Percentiles rank a stretch among this genome's conserved stretches.
phyloP scores from a whole-genome alignment of 169 alveolate genomes.

The Babesia divergens region DNA sequence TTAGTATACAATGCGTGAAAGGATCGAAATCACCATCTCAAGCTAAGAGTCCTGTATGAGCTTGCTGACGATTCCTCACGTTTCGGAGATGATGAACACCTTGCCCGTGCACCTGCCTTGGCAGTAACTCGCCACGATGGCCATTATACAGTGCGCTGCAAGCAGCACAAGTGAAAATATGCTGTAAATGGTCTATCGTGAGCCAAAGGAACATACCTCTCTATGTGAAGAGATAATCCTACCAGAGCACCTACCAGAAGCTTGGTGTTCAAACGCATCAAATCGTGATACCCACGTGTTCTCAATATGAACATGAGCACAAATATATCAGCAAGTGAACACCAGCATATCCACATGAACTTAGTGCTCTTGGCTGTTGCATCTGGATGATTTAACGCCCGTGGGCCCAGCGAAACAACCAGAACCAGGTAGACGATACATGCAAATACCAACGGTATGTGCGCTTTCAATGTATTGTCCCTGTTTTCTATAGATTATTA shows the following conservation, averaged over 20 bases:
- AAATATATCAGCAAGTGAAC: not conserved
- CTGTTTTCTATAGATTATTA: not conserved
- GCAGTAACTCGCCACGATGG: not conserved
- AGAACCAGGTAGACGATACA: slow-evolving; percentile 5
- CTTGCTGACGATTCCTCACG: too few relatives aligned
- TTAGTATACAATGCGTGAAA: too few relatives aligned
- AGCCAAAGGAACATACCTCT: slow-evolving; percentile 1
- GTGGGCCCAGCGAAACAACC: slow-evolving; percentile 30
- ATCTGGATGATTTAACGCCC: slow-evolving; percentile 8
- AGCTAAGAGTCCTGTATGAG: too few relatives aligned
- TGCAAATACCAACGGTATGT: not conserved
- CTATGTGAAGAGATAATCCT: slow-evolving; percentile 4
- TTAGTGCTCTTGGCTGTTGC: slow-evolving; percentile 26
- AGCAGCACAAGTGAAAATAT: not conserved
- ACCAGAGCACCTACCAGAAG: not conserved
- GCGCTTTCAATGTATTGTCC: not conserved
- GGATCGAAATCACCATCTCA: too few relatives aligned
- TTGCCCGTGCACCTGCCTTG: not conserved
- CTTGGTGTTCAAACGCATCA: not conserved
- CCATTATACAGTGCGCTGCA: not conserved
- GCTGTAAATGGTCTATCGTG: not conserved
- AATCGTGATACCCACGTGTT: not conserved
- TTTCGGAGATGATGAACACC: not conserved
- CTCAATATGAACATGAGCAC: not conserved
- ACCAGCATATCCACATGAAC: slow-evolving; percentile 15